A percentile compares a stretch with the other conserved stretches of the same genome.
Evolutionary conservation across 2,329 filamentous ascomycete species (phyloP).

Genomic region (Phyllosticta capitalensis): DNA sequence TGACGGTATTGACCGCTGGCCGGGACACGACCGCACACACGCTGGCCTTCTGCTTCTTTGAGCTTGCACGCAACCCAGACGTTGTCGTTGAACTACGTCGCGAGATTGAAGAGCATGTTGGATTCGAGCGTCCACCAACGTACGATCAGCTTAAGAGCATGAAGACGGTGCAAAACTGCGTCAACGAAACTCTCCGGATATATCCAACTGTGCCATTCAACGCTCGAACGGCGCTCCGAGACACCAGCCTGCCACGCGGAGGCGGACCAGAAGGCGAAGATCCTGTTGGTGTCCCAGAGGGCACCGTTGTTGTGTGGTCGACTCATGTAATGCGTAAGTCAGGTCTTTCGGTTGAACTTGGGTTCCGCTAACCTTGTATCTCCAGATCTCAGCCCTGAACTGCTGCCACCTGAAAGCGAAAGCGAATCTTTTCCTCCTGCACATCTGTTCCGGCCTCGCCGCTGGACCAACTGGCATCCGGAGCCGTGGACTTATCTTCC

Average conservation of each 20-base stretch:
- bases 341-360: neutral
- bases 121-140: constrained; percentile 19
- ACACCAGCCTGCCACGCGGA: constrained; percentile 43
- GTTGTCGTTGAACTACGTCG: constrained; percentile 28
- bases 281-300: constrained; percentile 42
- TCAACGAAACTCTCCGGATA: constrained; percentile 50
- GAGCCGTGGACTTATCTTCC: neutral
- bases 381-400: neutral
- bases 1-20: constrained; percentile 36
- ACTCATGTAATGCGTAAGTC: constrained; percentile 36
- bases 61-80: constrained; percentile 30
- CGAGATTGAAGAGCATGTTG: constrained; percentile 9
- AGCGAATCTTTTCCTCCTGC: neutral
- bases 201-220: constrained; percentile 48
- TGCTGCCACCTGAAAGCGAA: neutral
- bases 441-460: neutral
- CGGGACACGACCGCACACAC: constrained; percentile 31
- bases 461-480: neutral
- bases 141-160: constrained; percentile 12
- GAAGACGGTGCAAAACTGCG: constrained; percentile 39
- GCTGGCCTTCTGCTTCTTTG: constrained; percentile 30
- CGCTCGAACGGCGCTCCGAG: constrained; percentile 37
- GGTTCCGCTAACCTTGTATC: neutral
- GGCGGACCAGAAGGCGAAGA: constrained; percentile 40
- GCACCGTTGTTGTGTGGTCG: constrained; percentile 35